These are phyloP conservation scores for Condylostoma magnum DNA, from an alignment of 169 alveolate genomes.

Conservation along the genomic window DNA sequence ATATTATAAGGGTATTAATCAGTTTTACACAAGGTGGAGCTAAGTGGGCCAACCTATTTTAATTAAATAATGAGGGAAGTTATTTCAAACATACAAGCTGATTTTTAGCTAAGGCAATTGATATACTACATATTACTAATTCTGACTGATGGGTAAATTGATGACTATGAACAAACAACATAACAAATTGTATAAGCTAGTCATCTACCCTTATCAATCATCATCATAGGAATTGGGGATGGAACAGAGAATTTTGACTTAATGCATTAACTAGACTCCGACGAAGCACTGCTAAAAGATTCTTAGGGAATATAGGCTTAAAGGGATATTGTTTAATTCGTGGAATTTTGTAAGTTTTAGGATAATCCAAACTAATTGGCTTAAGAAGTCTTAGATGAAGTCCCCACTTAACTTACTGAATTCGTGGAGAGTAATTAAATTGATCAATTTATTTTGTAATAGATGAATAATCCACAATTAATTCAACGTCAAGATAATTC, in stretches of 20 bases:
- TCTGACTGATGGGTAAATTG: conserved; percentile 56
- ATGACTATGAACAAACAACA: conserved; percentile 52
- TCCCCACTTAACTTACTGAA: too few species aligned
- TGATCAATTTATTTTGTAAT: too few species aligned
- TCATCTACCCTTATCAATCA: conserved; percentile 52
- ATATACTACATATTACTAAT: conserved; percentile 52
- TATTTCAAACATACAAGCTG: conserved; percentile 25
- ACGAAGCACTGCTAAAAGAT: conserved; percentile 30
- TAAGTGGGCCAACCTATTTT: conserved; percentile 70
- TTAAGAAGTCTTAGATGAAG: too few species aligned
- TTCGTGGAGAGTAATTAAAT: too few species aligned
- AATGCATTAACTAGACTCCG: conserved; percentile 48
- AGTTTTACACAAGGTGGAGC: conserved; percentile 32
- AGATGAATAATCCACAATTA: too few species aligned
- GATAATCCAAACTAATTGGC: too few species aligned
- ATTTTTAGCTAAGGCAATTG: conserved; percentile 25
- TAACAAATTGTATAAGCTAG: conserved; percentile 59
- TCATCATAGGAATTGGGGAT: conserved; percentile 72
- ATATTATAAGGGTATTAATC: conserved; percentile 43
- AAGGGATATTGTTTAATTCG: conserved; percentile 79
- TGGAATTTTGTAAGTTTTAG: conserved; percentile 59
- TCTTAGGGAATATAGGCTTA: conserved; percentile 46
- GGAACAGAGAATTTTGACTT: conserved; percentile 48
- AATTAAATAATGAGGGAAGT: conserved; percentile 42
- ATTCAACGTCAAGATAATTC: too few species aligned